Conservation (phyloP, 768 basidiomycete genomes). For the Neoboletus brunneissimus region DNA sequence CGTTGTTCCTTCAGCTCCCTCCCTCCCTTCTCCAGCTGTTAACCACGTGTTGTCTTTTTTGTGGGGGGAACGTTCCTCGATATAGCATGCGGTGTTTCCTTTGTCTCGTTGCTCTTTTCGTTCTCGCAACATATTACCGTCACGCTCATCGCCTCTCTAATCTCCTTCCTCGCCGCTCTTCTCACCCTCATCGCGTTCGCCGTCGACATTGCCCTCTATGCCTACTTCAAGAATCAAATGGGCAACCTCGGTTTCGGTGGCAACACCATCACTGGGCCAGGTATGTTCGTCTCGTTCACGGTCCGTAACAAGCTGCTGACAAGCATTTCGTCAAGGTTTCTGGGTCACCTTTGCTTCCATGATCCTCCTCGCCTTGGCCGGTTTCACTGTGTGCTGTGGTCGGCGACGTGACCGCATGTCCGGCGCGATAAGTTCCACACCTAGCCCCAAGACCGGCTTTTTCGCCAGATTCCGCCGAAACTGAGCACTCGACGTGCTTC, state of each 20-base stretch:
- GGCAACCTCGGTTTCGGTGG: constrained; percentile 41
- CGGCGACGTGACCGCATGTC: constrained; percentile 55
- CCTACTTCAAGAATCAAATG: constrained; percentile 57
- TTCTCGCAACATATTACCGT: constrained; percentile 54
- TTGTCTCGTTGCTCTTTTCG: constrained; percentile 62
- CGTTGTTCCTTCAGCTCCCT: constrained; percentile 21
- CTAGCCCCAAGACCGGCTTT: constrained; percentile 26
- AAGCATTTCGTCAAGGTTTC: constrained; percentile 47
- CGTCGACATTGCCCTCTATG: constrained; percentile 73
- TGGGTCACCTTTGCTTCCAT: constrained; percentile 73
- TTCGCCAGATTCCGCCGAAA: constrained; percentile 41
- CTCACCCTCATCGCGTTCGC: constrained; percentile 71
- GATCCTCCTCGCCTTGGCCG: constrained; percentile 60
- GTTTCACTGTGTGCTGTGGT: constrained; percentile 69
- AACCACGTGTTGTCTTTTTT: constrained; percentile 3
- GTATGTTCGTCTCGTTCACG: constrained; percentile 37
- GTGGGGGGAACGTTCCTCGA: not conserved
- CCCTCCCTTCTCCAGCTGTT: not conserved
- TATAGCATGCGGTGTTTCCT: constrained; percentile 50
- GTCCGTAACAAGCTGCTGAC: not conserved
- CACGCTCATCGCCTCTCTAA: constrained; percentile 42
- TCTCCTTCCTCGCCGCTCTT: constrained; percentile 65
- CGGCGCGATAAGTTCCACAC: constrained; percentile 29
- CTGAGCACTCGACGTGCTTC: constrained; percentile 4
- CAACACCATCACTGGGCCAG: constrained; percentile 59